phyloP scores from a whole-genome alignment of 106 monocot species.

The Acorus calamus region DNA sequence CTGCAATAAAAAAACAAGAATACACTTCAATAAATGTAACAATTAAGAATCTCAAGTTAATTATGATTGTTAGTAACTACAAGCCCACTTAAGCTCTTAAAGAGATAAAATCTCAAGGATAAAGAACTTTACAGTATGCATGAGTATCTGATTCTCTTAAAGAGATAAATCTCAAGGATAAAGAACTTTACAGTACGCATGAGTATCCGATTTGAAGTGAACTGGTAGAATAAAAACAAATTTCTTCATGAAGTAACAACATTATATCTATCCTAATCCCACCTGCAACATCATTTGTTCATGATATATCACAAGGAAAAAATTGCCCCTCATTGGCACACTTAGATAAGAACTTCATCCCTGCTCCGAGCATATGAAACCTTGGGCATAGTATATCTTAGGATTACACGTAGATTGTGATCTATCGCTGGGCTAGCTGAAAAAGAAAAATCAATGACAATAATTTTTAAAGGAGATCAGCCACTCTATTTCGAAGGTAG shows the following conservation, averaged over 20 bases:
- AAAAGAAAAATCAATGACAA: constrained; percentile 25
- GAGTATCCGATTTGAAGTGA: constrained; percentile 7
- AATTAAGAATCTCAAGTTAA: not conserved
- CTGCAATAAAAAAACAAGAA: constrained; percentile 34
- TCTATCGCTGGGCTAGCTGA: constrained; percentile 41
- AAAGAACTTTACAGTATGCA: not conserved
- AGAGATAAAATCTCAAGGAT: not conserved
- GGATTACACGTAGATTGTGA: constrained; percentile 56
- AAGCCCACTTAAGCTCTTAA: not conserved
- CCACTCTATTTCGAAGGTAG: not conserved
- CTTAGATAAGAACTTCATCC: constrained; percentile 82
- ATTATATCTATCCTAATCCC: constrained; percentile 52
- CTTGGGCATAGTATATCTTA: constrained; percentile 70
- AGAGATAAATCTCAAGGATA: not conserved
- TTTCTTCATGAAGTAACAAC: constrained; percentile 3
- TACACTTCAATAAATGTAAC: not conserved
- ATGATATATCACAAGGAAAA: constrained; percentile 75
- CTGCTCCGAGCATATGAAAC: constrained; percentile 95
- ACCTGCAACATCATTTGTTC: constrained; percentile 76
- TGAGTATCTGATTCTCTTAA: constrained; percentile 5
- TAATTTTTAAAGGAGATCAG: constrained; percentile 34
- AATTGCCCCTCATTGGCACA: constrained; percentile 68
- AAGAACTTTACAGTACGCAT: not conserved
- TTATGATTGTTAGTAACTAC: too few relatives aligned
- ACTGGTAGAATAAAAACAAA: not conserved